Evolutionary conservation across 352 stramenopile genomes (phyloP).

Genomic region (Phytophthora megakarya): DNA sequence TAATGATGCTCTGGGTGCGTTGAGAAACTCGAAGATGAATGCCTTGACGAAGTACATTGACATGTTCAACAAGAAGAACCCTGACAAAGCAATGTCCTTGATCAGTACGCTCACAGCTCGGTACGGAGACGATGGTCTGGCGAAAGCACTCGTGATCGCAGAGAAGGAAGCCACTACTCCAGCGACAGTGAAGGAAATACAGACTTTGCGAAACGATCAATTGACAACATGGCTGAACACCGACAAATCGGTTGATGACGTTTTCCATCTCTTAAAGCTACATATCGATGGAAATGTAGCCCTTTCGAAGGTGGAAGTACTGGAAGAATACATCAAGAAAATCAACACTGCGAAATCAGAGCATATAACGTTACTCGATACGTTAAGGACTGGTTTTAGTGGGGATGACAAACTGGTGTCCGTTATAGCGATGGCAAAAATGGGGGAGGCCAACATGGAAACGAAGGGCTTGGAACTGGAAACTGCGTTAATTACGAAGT

Average conservation of each 20-base stretch:
- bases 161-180: no score
- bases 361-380: constrained; percentile 1
- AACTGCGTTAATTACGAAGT: neutral
- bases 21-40: no score
- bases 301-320: neutral
- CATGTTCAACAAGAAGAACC: no score
- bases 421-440: neutral
- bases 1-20: no score
- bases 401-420: neutral
- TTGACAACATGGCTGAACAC: neutral
- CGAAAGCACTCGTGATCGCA: no score
- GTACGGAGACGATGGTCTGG: no score
- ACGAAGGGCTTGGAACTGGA: neutral
- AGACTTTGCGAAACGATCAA: no score
- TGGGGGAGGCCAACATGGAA: neutral
- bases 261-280: neutral
- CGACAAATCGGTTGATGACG: neutral
- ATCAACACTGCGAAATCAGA: neutral
- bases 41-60: no score
- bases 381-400: constrained; percentile 5
- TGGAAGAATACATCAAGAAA: neutral
- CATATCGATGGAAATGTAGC: neutral
- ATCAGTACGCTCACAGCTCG: no score
- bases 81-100: no score
- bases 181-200: no score